Evolutionary conservation across 208 protist species (phyloP).

Genomic region (Wallacemonas sp.): DNA sequence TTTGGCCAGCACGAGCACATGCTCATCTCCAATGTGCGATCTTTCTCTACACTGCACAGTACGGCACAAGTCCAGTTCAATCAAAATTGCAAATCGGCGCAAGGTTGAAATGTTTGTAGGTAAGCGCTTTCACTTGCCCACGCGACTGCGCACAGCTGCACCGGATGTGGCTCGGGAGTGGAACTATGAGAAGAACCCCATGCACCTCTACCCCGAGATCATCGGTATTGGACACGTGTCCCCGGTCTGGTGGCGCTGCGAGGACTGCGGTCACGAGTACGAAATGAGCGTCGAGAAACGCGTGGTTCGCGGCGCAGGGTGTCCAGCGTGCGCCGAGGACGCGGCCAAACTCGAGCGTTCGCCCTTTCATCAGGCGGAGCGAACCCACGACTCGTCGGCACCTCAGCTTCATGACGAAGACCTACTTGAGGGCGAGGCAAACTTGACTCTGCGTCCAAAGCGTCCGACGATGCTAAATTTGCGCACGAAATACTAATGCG

Average conservation of each 20-base stretch:
- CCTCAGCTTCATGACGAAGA: not conserved
- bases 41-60: not conserved
- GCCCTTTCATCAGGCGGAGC: too few species aligned
- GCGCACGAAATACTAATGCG: constrained; percentile 76
- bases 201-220: constrained; percentile 85
- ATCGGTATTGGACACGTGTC: constrained; percentile 77
- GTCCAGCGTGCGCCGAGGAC: constrained; percentile 17
- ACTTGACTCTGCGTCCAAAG: constrained; percentile 67
- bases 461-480: constrained; percentile 76
- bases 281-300: constrained; percentile 89
- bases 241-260: constrained; percentile 81
- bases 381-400: not conserved
- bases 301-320: constrained; percentile 78
- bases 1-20: not conserved
- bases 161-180: constrained; percentile 89
- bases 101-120: constrained; percentile 85
- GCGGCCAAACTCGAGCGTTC: not conserved
- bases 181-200: constrained; percentile 82
- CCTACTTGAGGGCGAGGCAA: constrained; percentile 58
- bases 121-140: constrained; percentile 82
- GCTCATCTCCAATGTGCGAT: not conserved
- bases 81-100: constrained; percentile 83
- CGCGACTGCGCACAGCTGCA: constrained; percentile 78
- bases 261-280: constrained; percentile 48
- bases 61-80: constrained; percentile 33